Percentiles rank a stretch among this genome's conserved stretches.
phyloP scores from a whole-genome alignment of 768 basidiomycete genomes.

The Lactifluus hygrophoroides region DNA sequence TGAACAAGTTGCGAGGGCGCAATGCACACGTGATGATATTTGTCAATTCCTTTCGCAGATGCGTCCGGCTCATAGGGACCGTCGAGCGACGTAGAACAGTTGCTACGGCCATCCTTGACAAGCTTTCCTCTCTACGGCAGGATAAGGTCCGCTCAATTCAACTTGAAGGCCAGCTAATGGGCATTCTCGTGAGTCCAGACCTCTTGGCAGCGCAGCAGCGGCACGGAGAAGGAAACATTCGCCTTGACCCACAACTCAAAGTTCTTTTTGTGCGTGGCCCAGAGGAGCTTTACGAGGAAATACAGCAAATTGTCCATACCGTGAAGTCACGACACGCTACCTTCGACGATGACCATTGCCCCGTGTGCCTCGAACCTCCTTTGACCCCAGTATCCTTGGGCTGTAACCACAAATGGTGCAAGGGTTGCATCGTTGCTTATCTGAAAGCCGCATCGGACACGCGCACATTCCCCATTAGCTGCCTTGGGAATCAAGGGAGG shows the following conservation, averaged over 20 bases:
- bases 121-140: conserved; percentile 36
- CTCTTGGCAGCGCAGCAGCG: conserved; percentile 38
- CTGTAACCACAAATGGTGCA: conserved; percentile 68
- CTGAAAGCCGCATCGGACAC: conserved; percentile 48
- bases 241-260: conserved; percentile 37
- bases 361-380: conserved; percentile 59
- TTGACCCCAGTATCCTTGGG: conserved; percentile 42
- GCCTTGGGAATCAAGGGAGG: conserved; percentile 54
- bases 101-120: conserved; percentile 38
- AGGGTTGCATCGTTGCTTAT: conserved; percentile 50
- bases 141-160: conserved; percentile 38
- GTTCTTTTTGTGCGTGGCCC: conserved; percentile 50
- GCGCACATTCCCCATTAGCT: conserved; percentile 60
- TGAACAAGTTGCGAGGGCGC: conserved; percentile 35
- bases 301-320: conserved; percentile 33
- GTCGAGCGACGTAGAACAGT: conserved; percentile 33
- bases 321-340: conserved; percentile 25
- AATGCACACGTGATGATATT: conserved; percentile 38
- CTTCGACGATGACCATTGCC: conserved; percentile 35
- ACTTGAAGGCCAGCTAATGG: conserved; percentile 38
- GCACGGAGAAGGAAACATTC: conserved; percentile 51
- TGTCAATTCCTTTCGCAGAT: conserved; percentile 33
- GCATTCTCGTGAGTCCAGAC: conserved; percentile 39
- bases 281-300: conserved; percentile 35
- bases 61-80: conserved; percentile 48